These are phyloP conservation scores for Annulohypoxylon truncatum DNA, from an alignment of 2,329 filamentous ascomycete species.

Conservation along the genomic window DNA sequence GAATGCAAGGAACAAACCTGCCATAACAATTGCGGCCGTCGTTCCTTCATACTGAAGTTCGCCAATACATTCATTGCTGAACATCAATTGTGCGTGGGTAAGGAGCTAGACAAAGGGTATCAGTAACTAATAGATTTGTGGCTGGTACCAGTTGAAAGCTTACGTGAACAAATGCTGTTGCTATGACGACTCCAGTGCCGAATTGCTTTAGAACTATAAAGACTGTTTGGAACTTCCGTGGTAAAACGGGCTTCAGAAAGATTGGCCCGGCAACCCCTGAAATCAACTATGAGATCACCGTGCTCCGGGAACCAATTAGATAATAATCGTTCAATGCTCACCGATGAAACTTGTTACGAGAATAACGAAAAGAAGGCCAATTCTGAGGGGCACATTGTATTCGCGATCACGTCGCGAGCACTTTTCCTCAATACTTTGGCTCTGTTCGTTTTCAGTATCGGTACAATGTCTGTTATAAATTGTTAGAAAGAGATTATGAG, in stretches of 20 bases:
- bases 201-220: slow-evolving; percentile 78
- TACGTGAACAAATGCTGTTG: slow-evolving; percentile 77
- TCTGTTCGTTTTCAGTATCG: slow-evolving; percentile 51
- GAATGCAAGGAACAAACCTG: slow-evolving; percentile 78
- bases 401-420: slow-evolving; percentile 63
- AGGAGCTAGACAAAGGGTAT: slow-evolving; percentile 63
- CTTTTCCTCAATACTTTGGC: slow-evolving; percentile 50
- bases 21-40: slow-evolving; percentile 78
- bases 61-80: slow-evolving; percentile 75
- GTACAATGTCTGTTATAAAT: slow-evolving; percentile 64
- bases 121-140: neutral
- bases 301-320: neutral
- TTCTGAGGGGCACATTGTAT: slow-evolving; percentile 75
- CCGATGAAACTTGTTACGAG: slow-evolving; percentile 75
- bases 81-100: slow-evolving; percentile 79
- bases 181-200: slow-evolving; percentile 77
- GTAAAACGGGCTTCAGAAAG: slow-evolving; percentile 68
- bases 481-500: neutral
- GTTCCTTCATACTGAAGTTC: slow-evolving; percentile 75
- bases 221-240: slow-evolving; percentile 59
- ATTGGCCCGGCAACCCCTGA: slow-evolving; percentile 74
- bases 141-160: slow-evolving; percentile 42
- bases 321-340: slow-evolving; percentile 39
- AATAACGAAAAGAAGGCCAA: slow-evolving; percentile 79
- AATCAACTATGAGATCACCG: slow-evolving; percentile 21